Evolutionary conservation across 208 protist species (phyloP), one percentile per base, ranked within the genome.

Genomic region (Balamuthia mandrillaris): DNA sequence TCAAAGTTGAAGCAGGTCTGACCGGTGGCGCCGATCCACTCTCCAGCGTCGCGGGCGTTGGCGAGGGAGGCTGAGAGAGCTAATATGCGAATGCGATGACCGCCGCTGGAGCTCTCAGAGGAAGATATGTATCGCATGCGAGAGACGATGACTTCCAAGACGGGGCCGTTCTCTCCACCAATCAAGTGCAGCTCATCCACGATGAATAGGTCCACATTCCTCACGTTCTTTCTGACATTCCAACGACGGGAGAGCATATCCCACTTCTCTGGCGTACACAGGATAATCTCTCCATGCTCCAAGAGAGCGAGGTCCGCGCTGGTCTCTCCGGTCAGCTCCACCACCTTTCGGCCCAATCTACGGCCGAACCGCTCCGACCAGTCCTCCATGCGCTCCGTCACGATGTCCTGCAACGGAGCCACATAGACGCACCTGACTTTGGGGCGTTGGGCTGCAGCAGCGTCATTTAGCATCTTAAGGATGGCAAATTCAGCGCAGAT

Each of bases 401-500:
- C 45, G 14, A 87, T 24, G n/a, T 21, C 14, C 14, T 85, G 16
- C 24, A 45, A n/a, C 9, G 78, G 74, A 63, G 78, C 74, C 14
- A 85, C 27, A 44, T 85, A 85, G 18, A 85, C 65, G 72, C 18
- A 72, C 18, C 44, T 16, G 16, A 21, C 61, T 16, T 24, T 18
- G 18, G 42, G 18, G 65, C 52, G 18, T 81, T 81, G 16, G 18
- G 18, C 63, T 52, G n/a, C 54, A 16, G 78, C 16, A 14, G 7
- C 87, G 29, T 93, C 39, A 14, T 65, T 31, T 9, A 96, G 86
- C 33, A 86, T 37, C 39, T 85, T 61, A 9, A 96, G 66, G 7
- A 96, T 51, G 1, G 94, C 94, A 54, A 97, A 87, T 86, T 97
- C 95, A 2, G 94, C 94, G 72, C 91, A 95, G 31, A 96, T 58